Base-by-base conservation (phyloP, 1,284 basidiomycete species). In the Leccinum cinnamomeum region DNA sequence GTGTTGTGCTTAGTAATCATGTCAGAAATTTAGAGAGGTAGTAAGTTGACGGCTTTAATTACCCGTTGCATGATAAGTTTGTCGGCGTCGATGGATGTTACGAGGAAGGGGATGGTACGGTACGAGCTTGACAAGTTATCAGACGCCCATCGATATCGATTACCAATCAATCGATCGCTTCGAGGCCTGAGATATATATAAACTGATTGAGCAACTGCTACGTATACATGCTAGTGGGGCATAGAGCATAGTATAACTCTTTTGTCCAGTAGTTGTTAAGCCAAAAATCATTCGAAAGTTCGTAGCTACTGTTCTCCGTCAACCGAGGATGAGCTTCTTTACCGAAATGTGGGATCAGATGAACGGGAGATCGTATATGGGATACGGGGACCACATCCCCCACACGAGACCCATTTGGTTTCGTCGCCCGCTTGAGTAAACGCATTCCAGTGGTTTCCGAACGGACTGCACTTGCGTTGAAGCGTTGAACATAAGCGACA, bases 1-100 rank as follows among this genome's bases (percentile, higher is more conserved):
- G 10, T 58, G 11, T 58, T 3, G 12, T 57, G 48, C 57, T 58
- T 58, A 58, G 23, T 58, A 57, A 57, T 28, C 28, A 50, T 50
- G 23, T 51, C 48, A 51, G 48, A 23, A 28, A 35, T 33, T 33
- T 33, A 35, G 33, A 11, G 33, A 35, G 33, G 11, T 35, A 35
- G 35, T 35, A 35, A 35, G 35, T 35, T 33, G 33, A 33, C 33
- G 33, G 12, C 28, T 30, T 30, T 35, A 35, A 35, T 35, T 35
- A 35, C 35, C 35, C 35, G 35, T 35, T 35, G 35, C 35, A 35
- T 35, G 35, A 12, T 35, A 11, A 33, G 33, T 33, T 33, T 33
- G 33, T 33, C 10, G 33, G 33, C 35, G 5, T 35, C 35, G 35
- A 12, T 35, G 35, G 11, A 5, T 35, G 7, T 35, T 35, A 35